Base-by-base conservation (phyloP, 1,284 basidiomycete species). In the Melanopsichium pennsylvanicum region DNA sequence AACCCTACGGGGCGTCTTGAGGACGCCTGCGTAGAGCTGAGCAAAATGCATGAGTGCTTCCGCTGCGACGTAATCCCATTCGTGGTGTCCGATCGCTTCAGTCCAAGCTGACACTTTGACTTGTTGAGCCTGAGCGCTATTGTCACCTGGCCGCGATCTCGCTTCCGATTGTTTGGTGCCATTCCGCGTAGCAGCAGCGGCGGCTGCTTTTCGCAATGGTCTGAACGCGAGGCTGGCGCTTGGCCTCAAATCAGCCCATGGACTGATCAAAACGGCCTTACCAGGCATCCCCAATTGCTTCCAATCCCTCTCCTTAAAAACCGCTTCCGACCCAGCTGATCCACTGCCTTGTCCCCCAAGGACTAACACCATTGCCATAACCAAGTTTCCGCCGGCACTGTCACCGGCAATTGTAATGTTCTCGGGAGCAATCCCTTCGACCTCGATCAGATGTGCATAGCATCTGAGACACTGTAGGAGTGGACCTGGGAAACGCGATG, bases 41-140 rank as follows among this genome's bases (percentile, higher is more conserved):
- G 79, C 78, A 39, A 78, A 81, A 39, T 81, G 79, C 47, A 76
- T 62, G 6, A 81, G 68, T 23, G 75, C 62, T 39, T 78, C 78
- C 4, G 74, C 61, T 11, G 76, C 62, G 16, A 81, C 72, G 38
- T 77, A 80, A 37, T 81, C 79, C 73, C 73, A 75, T 23, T 75
- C 71, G 46, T 71, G 72, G 31, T 66, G 58, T 3, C 63, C 59
- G 18, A 73, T 59, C 1, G 68, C 71, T 32, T 73, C 68, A 5
- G 71, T 70, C 71, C 71, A 73, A 4, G 49, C 59, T 7, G 69
- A 68, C 3, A 57, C 52, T n/a, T n/a, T n/a, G n/a, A n/a, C n/a
- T n/a, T n/a, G n/a, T n/a, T n/a, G n/a, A n/a, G 3, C 5, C 33
- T 26, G 32, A 26, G 5, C 43, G n/a, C n/a, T n/a, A n/a, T n/a